Evolutionary conservation across 2,329 filamentous ascomycete species (phyloP).

Genomic region (Diaporthe sp.): DNA sequence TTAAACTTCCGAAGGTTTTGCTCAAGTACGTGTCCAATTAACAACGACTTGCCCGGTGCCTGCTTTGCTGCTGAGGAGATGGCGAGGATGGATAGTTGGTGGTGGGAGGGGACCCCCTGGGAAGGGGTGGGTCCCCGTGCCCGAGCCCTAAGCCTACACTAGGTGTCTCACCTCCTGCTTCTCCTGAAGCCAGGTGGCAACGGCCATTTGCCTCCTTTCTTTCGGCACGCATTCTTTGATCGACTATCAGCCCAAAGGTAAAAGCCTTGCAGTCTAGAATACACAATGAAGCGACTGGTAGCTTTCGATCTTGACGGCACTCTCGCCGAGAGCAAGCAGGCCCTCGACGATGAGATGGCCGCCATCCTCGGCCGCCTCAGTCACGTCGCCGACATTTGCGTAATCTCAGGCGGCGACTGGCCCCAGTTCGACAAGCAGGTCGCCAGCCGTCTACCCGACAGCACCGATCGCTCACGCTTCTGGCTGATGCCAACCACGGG

Average conservation of each 20-base stretch:
- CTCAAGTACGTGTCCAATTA: background rate
- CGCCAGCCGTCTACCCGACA: slow-evolving; percentile 52
- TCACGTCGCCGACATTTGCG: slow-evolving; percentile 54
- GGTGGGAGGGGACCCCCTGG: background rate
- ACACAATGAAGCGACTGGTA: slow-evolving; percentile 38
- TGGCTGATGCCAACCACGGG: slow-evolving; percentile 60
- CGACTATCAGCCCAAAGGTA: background rate
- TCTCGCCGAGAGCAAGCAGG: slow-evolving; percentile 42
- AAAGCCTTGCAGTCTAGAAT: background rate
- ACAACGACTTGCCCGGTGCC: background rate
- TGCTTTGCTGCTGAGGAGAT: background rate
- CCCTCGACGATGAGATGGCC: slow-evolving; percentile 40
- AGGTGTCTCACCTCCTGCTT: background rate
- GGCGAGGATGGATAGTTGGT: too few species aligned
- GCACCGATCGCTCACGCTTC: slow-evolving; percentile 53
- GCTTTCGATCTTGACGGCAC: slow-evolving; percentile 43
- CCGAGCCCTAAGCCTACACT: background rate
- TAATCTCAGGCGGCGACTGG: slow-evolving; percentile 59
- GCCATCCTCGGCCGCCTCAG: slow-evolving; percentile 47
- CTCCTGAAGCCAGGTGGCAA: background rate
- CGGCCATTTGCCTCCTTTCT: background rate
- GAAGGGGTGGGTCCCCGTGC: too few species aligned
- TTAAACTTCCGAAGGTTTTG: too few species aligned
- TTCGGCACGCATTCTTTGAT: background rate
- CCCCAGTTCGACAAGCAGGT: slow-evolving; percentile 58